These are phyloP conservation scores for Drechslera avenae DNA, from an alignment of 2,329 filamentous ascomycete genomes.

Conservation along the genomic window DNA sequence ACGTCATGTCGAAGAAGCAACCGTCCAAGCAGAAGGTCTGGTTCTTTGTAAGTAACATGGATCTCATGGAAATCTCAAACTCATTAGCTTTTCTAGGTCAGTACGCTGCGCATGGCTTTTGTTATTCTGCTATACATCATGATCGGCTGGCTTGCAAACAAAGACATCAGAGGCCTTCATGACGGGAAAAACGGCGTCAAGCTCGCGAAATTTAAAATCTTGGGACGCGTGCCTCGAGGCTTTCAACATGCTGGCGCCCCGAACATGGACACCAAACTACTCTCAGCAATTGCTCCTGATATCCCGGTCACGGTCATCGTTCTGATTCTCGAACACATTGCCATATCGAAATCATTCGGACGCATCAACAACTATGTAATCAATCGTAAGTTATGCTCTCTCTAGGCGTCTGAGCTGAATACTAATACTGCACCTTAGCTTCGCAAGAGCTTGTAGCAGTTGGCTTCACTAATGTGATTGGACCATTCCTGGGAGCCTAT, in stretches of 20 bases:
- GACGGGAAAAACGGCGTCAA: slow-evolving; percentile 54
- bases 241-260: slow-evolving; percentile 82
- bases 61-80: slow-evolving; percentile 10
- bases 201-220: slow-evolving; percentile 72
- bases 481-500: slow-evolving; percentile 88
- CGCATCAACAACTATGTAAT: slow-evolving; percentile 96
- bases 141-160: slow-evolving; percentile 85
- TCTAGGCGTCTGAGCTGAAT: background rate
- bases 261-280: slow-evolving; percentile 66
- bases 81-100: slow-evolving; percentile 77
- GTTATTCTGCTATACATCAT: slow-evolving; percentile 91
- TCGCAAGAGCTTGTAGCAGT: slow-evolving; percentile 97
- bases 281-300: slow-evolving; percentile 71
- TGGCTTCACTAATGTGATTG: slow-evolving; percentile 84
- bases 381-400: slow-evolving; percentile 56
- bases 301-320: slow-evolving; percentile 89
- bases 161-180: slow-evolving; percentile 46
- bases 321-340: slow-evolving; percentile 95
- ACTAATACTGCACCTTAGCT: slow-evolving; percentile 42
- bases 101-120: slow-evolving; percentile 87
- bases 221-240: slow-evolving; percentile 29
- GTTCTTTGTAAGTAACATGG: slow-evolving; percentile 67
- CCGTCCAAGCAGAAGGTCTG: slow-evolving; percentile 76
- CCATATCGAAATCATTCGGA: slow-evolving; percentile 96
- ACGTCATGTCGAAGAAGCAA: slow-evolving; percentile 67